Evolutionary conservation across 1,284 basidiomycete species (phyloP), one percentile per base, ranked within the genome.

Genomic region (Lignosus rhinocerotis): DNA sequence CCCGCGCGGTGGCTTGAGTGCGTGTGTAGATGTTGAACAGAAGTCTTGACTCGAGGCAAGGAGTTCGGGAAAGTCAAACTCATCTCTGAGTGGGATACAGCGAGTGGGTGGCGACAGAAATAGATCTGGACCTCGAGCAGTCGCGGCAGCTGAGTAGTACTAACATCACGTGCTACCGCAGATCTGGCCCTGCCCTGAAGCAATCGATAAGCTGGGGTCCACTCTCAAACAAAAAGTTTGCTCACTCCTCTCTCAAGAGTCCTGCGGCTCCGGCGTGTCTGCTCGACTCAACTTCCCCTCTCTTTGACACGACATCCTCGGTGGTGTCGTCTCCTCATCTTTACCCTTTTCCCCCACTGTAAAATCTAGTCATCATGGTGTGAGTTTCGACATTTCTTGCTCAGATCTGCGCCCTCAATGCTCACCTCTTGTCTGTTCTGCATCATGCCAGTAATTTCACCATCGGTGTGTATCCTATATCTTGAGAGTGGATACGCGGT

Each of bases 391-490:
- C 14, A 21, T 65, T 39, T 56, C 45, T 55, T 55, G 50, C 57
- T 43, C 55, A 56, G 48, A 57, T 55, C 31, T 56, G 53, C 64
- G 51, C 34, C 17, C 57, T 43, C 39, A 33, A 59, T 71, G 53
- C 75, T 80, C 66, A 82, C 75, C 45, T 44, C 36, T 58, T 69
- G 66, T 59, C 60, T 61, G 60, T 61, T 64, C 63, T 65, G 19
- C 19, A 30, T 59, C 53, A 65, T 65, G 60, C 55, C 72, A 93
- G 90, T 80, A 93, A 93, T 83, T 93, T 93, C 81, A 93, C 91
- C 69, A 82, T 89, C 80, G 91, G 90, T 87, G 64, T 79, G 90
- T 80, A 69, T 30, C 9, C 30, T 41, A 19, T n/a, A 25, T 46
- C 52, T 19, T 38, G 1, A n/a, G n/a, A n/a, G n/a, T 34, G 21